Conservation (phyloP, 345 rosid species). For the Raphanus sativus region DNA sequence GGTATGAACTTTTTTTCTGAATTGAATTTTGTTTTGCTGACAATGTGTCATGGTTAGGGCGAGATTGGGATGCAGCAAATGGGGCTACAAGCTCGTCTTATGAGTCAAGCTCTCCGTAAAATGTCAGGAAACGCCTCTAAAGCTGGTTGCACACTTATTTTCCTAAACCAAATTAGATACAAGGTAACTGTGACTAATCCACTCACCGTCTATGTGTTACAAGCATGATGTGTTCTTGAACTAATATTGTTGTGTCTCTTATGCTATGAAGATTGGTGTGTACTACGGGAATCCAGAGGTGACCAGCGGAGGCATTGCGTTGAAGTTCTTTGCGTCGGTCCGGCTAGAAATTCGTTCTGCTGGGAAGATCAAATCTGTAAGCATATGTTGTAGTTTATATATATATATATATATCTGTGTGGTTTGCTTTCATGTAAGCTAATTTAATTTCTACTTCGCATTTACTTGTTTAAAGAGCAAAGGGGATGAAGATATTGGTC, state of each 20-base stretch:
- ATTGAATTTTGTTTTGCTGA: background rate
- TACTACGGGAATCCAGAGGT: slow-evolving; percentile 98
- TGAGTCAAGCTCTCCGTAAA: slow-evolving; percentile 99
- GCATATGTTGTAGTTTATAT: slow-evolving; percentile 24
- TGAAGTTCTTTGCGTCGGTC: slow-evolving; percentile 93
- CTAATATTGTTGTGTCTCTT: slow-evolving; percentile 27
- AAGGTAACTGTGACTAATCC: slow-evolving; percentile 54
- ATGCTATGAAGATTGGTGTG: slow-evolving; percentile 73
- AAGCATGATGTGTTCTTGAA: slow-evolving; percentile 17
- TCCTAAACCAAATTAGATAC: slow-evolving; percentile 91
- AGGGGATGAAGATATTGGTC: slow-evolving; percentile 93
- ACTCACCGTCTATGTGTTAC: background rate
- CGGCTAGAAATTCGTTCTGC: slow-evolving; percentile 88
- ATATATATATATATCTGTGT: background rate
- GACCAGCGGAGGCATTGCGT: slow-evolving; percentile 94
- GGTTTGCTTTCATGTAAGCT: background rate
- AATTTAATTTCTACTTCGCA: background rate
- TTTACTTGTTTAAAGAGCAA: slow-evolving; percentile 47
- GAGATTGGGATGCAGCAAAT: slow-evolving; percentile 99
- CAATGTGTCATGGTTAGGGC: slow-evolving; percentile 52
- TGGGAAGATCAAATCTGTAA: slow-evolving; percentile 98
- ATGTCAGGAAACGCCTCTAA: slow-evolving; percentile 99
- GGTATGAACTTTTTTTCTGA: background rate
- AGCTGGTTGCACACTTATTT: slow-evolving; percentile 95
- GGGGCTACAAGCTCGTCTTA: slow-evolving; percentile 96